Evolutionary conservation across 2,329 filamentous ascomycete species (phyloP), one percentile per base, ranked within the genome.

Genomic region (Pseudocercospora crystallina): DNA sequence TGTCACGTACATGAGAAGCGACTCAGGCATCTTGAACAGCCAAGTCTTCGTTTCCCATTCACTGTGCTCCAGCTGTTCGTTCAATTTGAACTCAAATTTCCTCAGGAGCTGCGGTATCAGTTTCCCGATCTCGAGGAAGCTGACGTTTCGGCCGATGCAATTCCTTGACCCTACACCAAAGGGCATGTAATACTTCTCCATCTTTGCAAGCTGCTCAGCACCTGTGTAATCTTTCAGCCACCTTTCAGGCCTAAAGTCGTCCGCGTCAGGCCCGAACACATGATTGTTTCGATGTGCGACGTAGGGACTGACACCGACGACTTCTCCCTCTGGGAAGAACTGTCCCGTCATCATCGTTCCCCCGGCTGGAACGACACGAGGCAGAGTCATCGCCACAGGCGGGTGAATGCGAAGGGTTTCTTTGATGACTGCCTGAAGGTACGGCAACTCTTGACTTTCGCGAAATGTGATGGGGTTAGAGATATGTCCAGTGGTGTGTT

Each of bases 321-420:
- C 53, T 8, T 53, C 54, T 8, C 62, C 59, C 3, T 55, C 65
- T 1, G 68, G 67, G 8, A 72, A 53, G 47, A 61, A 65, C 17
- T 62, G 50, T 34, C 67, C 63, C 47, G 65, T 65, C 35, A 75
- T 66, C 12, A 59, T 60, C 5, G 63, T 56, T 5, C 73, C 73
- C 7, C 65, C 67, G 5, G 60, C 45, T 5, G 73, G 72, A 0
- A 66, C 65, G 2, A 71, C 64, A 5, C 73, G 62, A 10, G 68
- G 69, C 1, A 76, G 58, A 5, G 60, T 65, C 43, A 70, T 65
- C 1, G 73, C 72, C 1, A 71, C 67, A 1, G 73, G 68, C 8
- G 73, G 73, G 53, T 75, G 71, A 69, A 52, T 72, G 67, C 74
- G 67, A 3, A 75, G 59, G 0, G 71, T 64, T 54, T 76, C 73